These are phyloP conservation scores for Candida ortonii DNA, from an alignment of 805 yeast genomes.

Conservation along the genomic window DNA sequence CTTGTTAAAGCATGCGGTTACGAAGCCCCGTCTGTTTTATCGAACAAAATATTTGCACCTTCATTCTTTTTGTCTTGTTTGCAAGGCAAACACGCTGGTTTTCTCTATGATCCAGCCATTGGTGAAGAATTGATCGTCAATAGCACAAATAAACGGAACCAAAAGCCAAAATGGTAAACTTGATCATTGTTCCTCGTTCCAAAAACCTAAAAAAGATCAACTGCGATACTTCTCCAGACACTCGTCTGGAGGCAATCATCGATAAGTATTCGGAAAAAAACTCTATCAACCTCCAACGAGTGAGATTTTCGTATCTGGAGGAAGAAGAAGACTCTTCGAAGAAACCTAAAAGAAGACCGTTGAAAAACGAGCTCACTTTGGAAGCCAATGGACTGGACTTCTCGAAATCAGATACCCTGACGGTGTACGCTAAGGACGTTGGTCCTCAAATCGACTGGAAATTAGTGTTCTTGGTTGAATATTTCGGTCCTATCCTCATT, in stretches of 20 bases:
- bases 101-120: neutral
- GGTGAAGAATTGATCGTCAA: too few species aligned
- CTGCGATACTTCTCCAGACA: constrained; percentile 36
- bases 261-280: constrained; percentile 41
- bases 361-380: constrained; percentile 45
- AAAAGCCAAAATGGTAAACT: constrained; percentile 37
- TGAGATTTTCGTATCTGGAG: constrained; percentile 48
- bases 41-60: too few species aligned
- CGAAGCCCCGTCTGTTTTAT: too few species aligned
- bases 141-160: too few species aligned
- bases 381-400: constrained; percentile 42
- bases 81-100: too few species aligned
- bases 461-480: constrained; percentile 84
- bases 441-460: constrained; percentile 95
- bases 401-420: constrained; percentile 33
- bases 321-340: constrained; percentile 29
- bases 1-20: too few species aligned
- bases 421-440: constrained; percentile 73
- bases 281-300: constrained; percentile 43
- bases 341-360: constrained; percentile 39
- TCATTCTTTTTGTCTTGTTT: too few species aligned
- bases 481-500: constrained; percentile 81
- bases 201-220: constrained; percentile 50
- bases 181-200: constrained; percentile 60
- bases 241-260: constrained; percentile 36